phyloP scores from a whole-genome alignment of 2,329 filamentous ascomycete genomes.

The Monascus ruber region DNA sequence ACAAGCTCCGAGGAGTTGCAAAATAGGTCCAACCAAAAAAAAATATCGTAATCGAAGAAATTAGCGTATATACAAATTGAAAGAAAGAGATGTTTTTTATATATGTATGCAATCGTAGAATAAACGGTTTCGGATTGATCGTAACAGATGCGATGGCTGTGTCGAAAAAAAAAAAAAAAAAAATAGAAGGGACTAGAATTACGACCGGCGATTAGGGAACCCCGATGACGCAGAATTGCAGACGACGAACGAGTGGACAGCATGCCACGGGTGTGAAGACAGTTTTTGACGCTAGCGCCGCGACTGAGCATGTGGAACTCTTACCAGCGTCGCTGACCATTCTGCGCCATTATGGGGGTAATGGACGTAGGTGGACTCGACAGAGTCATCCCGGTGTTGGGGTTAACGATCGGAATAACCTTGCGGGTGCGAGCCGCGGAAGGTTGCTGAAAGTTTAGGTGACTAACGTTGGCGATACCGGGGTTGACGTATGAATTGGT shows the following conservation, averaged over 20 bases:
- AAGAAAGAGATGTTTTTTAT: slow-evolving; percentile 19
- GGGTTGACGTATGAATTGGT: slow-evolving; percentile 50
- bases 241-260: slow-evolving; percentile 20
- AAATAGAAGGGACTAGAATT: slow-evolving; percentile 17
- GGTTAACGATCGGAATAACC: slow-evolving; percentile 96
- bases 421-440: slow-evolving; percentile 81
- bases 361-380: slow-evolving; percentile 73
- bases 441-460: slow-evolving; percentile 82
- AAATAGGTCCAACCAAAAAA: slow-evolving; percentile 17
- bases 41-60: slow-evolving; percentile 23
- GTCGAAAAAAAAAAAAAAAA: slow-evolving; percentile 19
- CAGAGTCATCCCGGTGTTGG: slow-evolving; percentile 76
- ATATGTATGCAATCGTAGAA: slow-evolving; percentile 9
- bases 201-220: slow-evolving; percentile 24
- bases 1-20: slow-evolving; percentile 24
- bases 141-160: slow-evolving; percentile 16
- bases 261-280: slow-evolving; percentile 20
- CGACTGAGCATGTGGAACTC: slow-evolving; percentile 10
- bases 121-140: slow-evolving; percentile 16
- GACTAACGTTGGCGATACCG: slow-evolving; percentile 54
- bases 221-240: slow-evolving; percentile 26
- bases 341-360: slow-evolving; percentile 53
- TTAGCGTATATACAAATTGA: slow-evolving; percentile 23
- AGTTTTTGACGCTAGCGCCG: slow-evolving; percentile 11
- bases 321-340: slow-evolving; percentile 33